phyloP scores from a whole-genome alignment of 495 filamentous ascomycete genomes.

The Lichenothelia convexa region DNA sequence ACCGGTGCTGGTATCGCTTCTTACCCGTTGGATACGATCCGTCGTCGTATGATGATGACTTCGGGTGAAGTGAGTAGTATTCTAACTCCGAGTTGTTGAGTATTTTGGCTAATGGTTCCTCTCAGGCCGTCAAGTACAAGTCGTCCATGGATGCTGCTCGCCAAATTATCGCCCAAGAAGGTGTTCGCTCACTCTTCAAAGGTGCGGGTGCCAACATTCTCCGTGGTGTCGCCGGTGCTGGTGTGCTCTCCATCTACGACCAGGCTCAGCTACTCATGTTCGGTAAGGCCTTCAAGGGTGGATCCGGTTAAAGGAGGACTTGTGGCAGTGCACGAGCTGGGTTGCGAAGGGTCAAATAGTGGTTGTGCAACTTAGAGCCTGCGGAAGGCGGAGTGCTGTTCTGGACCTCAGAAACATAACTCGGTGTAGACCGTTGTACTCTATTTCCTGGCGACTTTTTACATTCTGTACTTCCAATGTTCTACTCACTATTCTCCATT shows the following conservation, averaged over 20 bases:
- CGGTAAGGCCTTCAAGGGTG: conserved; percentile 98
- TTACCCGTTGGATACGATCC: conserved; percentile 98
- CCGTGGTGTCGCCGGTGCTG: conserved; percentile 99
- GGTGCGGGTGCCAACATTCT: conserved; percentile 99
- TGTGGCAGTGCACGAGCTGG: conserved; percentile 11
- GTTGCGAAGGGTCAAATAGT: too few species aligned
- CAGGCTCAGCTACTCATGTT: conserved; percentile 96
- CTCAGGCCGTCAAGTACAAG: conserved; percentile 95
- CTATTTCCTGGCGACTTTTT: too few species aligned
- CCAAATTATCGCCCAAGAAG: conserved; percentile 95
- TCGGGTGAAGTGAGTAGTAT: conserved; percentile 40
- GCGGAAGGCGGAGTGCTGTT: too few species aligned
- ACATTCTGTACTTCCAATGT: too few species aligned
- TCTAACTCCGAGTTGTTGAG: background rate
- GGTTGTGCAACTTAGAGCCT: too few species aligned
- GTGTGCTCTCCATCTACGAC: conserved; percentile 99
- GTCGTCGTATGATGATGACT: conserved; percentile 99
- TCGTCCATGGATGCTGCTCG: conserved; percentile 80
- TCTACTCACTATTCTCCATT: too few species aligned
- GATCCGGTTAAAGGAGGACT: conserved; percentile 69
- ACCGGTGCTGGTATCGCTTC: conserved; percentile 99
- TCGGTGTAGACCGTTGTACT: too few species aligned
- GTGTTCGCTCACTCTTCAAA: conserved; percentile 98
- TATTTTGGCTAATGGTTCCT: background rate
- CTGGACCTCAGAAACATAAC: too few species aligned